A percentile compares a stretch with the other conserved stretches of the same genome.
Conservation (phyloP, 352 stramenopile species). For the Hyaloperonospora arabidopsidis region DNA sequence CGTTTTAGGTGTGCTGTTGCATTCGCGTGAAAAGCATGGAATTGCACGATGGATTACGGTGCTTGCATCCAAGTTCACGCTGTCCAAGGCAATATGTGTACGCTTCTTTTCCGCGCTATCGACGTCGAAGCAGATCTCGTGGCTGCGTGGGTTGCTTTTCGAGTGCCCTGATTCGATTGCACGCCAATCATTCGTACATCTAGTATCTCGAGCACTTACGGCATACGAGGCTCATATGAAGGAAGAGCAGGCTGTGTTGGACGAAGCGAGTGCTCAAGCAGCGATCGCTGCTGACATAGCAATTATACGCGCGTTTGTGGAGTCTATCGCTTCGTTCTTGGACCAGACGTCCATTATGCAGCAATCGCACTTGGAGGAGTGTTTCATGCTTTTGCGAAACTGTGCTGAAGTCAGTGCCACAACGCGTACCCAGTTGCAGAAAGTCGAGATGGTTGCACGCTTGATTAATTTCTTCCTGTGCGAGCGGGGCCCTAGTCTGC, state of each 20-base stretch:
- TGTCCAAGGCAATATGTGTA: constrained; percentile 58
- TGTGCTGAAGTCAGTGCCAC: constrained; percentile 53
- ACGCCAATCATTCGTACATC: constrained; percentile 79
- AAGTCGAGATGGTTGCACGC: constrained; percentile 66
- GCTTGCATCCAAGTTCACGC: constrained; percentile 62
- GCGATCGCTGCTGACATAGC: constrained; percentile 18
- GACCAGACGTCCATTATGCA: constrained; percentile 70
- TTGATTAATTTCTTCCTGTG: constrained; percentile 80
- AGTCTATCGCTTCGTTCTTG: constrained; percentile 49
- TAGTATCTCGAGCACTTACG: constrained; percentile 64
- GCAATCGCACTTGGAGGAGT: constrained; percentile 81
- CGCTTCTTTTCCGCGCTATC: constrained; percentile 61
- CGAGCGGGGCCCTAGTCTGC: constrained; percentile 42
- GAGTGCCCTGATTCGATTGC: constrained; percentile 82
- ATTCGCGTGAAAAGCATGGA: constrained; percentile 83
- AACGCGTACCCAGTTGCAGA: constrained; percentile 42
- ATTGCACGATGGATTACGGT: constrained; percentile 79
- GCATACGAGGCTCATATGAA: constrained; percentile 59
- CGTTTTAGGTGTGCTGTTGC: constrained; percentile 82
- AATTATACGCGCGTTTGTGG: constrained; percentile 38
- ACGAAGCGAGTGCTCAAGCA: constrained; percentile 14
- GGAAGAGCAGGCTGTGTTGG: constrained; percentile 23
- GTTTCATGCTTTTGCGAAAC: constrained; percentile 79
- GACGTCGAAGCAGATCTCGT: constrained; percentile 46
- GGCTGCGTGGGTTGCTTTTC: constrained; percentile 66